A percentile compares a stretch with the other conserved stretches of the same genome.
These are phyloP conservation scores for Metarhizium humberi DNA, from an alignment of 2,329 filamentous ascomycete genomes.

Conservation along the genomic window DNA sequence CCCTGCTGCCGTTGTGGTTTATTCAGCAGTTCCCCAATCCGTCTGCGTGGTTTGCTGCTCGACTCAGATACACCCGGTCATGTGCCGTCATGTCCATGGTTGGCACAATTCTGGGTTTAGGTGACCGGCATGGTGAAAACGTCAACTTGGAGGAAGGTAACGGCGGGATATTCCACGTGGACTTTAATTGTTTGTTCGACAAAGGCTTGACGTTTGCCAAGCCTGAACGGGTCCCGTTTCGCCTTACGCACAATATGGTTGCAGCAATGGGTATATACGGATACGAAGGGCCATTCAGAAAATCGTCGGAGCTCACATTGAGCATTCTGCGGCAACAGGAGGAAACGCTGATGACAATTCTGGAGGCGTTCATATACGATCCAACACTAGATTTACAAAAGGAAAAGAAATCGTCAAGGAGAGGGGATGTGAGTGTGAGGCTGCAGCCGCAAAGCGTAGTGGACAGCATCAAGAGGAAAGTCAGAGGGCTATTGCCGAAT, in stretches of 20 bases:
- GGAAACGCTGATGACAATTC: constrained; percentile 92
- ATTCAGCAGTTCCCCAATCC: constrained; percentile 90
- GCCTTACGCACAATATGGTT: constrained; percentile 96
- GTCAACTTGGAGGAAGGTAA: constrained; percentile 90
- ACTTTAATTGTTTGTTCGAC: constrained; percentile 99
- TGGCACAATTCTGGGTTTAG: constrained; percentile 84
- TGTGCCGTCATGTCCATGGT: constrained; percentile 99
- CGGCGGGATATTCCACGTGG: constrained; percentile 91
- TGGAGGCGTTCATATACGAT: constrained; percentile 96
- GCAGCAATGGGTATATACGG: constrained; percentile 94
- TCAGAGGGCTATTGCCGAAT: constrained; percentile 71
- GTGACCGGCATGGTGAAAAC: constrained; percentile 95
- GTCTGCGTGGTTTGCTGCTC: constrained; percentile 81
- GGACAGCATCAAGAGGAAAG: constrained; percentile 79
- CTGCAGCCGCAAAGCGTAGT: constrained; percentile 65
- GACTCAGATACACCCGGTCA: constrained; percentile 82
- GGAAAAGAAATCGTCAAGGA: constrained; percentile 42
- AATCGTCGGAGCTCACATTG: constrained; percentile 82
- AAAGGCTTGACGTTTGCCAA: constrained; percentile 94
- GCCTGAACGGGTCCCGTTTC: constrained; percentile 90
- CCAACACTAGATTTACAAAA: constrained; percentile 84
- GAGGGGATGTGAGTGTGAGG: constrained; percentile 32
- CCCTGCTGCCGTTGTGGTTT: constrained; percentile 90
- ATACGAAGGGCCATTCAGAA: constrained; percentile 86
- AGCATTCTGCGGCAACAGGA: constrained; percentile 79